Conservation (phyloP, 2,329 filamentous ascomycete species). For the Chalaropsis ovoidea region DNA sequence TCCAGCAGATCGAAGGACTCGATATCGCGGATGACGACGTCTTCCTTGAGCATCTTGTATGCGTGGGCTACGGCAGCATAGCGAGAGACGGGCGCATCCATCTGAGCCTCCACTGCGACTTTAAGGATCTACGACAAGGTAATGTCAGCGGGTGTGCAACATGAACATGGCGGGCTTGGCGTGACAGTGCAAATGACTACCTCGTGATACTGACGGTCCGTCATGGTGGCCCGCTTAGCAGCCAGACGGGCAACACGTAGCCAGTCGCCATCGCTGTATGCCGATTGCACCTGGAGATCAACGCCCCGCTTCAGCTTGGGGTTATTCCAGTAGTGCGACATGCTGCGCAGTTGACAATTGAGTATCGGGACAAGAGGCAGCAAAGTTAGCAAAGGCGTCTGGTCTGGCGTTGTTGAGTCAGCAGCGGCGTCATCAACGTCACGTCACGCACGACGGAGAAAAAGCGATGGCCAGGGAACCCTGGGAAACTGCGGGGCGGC, state of each 20-base stretch:
- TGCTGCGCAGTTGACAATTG: not conserved
- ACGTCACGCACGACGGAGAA: not conserved
- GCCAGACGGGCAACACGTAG: constrained; percentile 42
- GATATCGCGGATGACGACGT: constrained; percentile 39
- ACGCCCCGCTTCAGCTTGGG: constrained; percentile 41
- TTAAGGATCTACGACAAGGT: constrained; percentile 18
- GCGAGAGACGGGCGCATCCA: constrained; percentile 17
- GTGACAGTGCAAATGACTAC: constrained; percentile 31
- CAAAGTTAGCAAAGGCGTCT: not conserved
- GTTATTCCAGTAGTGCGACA: constrained; percentile 22
- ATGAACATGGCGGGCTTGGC: not conserved
- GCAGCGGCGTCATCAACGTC: not conserved
- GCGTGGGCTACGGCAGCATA: constrained; percentile 16
- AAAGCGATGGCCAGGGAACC: not conserved
- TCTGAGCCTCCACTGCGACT: constrained; percentile 17
- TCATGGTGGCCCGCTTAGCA: constrained; percentile 39
- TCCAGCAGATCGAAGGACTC: constrained; percentile 47
- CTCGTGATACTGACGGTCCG: constrained; percentile 47
- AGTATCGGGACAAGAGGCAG: not conserved
- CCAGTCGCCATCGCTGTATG: constrained; percentile 48
- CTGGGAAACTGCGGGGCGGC: not conserved
- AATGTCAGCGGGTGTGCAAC: not conserved
- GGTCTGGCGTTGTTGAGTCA: not conserved
- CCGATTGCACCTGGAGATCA: constrained; percentile 46
- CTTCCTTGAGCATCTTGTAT: constrained; percentile 34